Conservation (phyloP, 1,139 yeast genomes). For the Scheffersomyces titani region DNA sequence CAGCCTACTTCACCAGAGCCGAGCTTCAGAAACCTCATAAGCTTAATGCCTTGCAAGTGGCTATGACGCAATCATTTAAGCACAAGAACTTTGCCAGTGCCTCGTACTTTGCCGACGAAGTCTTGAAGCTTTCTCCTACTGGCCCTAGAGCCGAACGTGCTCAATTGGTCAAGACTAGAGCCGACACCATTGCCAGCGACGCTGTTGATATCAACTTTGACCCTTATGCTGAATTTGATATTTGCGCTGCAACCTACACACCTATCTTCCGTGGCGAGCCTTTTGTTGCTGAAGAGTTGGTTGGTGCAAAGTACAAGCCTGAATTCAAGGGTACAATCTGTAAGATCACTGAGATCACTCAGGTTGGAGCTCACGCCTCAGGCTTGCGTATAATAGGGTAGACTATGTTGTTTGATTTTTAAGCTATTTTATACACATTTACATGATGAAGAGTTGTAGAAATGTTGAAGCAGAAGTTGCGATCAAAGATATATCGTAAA, state of each 20-base stretch:
- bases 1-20: constrained; percentile 91
- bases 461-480: too few species aligned
- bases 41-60: constrained; percentile 88
- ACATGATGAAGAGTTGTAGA: not conserved
- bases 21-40: constrained; percentile 81
- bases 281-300: constrained; percentile 75
- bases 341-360: constrained; percentile 71
- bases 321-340: constrained; percentile 79
- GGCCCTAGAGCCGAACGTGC: constrained; percentile 93
- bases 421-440: not conserved
- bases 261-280: constrained; percentile 85
- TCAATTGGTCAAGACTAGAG: constrained; percentile 71
- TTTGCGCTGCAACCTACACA: constrained; percentile 83
- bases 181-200: constrained; percentile 81
- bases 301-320: constrained; percentile 85
- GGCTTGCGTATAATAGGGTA: constrained; percentile 66
- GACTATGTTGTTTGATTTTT: not conserved
- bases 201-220: constrained; percentile 90
- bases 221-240: constrained; percentile 86
- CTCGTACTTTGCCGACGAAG: constrained; percentile 84
- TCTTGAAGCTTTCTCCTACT: constrained; percentile 61
- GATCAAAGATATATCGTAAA: too few species aligned
- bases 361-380: constrained; percentile 93
- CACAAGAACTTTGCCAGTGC: constrained; percentile 88
- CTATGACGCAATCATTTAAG: constrained; percentile 90